Conservation (phyloP, 108 stramenopile genomes). For the Mayamaea pseudoterrestris region DNA sequence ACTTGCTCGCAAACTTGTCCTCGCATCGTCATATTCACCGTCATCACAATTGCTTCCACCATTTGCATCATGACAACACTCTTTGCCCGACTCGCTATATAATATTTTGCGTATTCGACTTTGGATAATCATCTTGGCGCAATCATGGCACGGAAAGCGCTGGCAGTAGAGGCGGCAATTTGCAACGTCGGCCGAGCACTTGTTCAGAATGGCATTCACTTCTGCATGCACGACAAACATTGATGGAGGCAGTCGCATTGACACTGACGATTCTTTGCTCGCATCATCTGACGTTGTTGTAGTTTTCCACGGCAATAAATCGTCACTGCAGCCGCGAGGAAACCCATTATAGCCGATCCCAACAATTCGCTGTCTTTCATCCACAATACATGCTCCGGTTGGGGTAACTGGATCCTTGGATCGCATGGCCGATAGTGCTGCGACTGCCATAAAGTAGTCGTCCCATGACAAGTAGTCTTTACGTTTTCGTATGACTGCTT, state of each 20-base stretch:
- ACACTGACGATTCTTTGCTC: constrained; percentile 96
- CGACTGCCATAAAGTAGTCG: constrained; percentile 93
- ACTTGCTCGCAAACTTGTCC: constrained; percentile 72
- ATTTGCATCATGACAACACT: too few relatives aligned
- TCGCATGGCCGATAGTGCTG: constrained; percentile 72
- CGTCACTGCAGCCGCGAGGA: constrained; percentile 85
- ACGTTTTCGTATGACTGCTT: too few relatives aligned
- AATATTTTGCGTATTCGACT: constrained; percentile 91
- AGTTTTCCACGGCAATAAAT: constrained; percentile 79
- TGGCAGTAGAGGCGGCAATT: constrained; percentile 80
- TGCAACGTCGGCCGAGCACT: constrained; percentile 75
- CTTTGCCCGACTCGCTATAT: constrained; percentile 47
- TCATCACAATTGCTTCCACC: constrained; percentile 8
- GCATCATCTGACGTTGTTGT: constrained; percentile 28
- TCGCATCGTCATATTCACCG: constrained; percentile 85
- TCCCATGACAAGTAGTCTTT: constrained; percentile 82
- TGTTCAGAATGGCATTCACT: constrained; percentile 95
- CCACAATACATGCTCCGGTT: constrained; percentile 6
- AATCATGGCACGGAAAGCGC: constrained; percentile 89
- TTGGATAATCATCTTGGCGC: constrained; percentile 87
- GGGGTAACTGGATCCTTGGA: constrained; percentile 83
- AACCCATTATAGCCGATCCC: constrained; percentile 98
- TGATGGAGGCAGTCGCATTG: too few relatives aligned
- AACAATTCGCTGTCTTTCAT: constrained; percentile 52
- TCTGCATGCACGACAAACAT: constrained; percentile 93